Conservation (phyloP, 23 red algal species). For the Gracilariopsis chorda region DNA sequence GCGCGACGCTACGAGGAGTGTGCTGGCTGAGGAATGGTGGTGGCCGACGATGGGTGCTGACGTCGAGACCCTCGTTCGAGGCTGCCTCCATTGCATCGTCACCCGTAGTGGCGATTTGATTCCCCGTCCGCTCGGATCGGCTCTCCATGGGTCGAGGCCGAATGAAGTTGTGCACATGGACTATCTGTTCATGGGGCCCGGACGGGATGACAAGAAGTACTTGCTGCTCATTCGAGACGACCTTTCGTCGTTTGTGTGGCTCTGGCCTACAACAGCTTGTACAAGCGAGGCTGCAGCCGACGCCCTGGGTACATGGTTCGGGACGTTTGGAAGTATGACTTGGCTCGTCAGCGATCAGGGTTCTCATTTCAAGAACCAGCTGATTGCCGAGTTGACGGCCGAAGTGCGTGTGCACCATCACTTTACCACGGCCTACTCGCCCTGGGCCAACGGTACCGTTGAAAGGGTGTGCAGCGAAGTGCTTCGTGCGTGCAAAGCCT, state of each 20-base stretch:
- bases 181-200: slow-evolving; percentile 22
- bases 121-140: neutral
- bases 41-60: too few relatives aligned
- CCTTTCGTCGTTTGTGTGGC: neutral
- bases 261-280: too few relatives aligned
- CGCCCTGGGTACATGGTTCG: too few relatives aligned
- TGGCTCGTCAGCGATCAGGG: neutral
- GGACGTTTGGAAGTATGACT: too few relatives aligned
- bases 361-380: neutral
- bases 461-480: too few relatives aligned
- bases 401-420: neutral
- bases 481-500: too few relatives aligned
- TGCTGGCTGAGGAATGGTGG: too few relatives aligned
- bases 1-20: too few relatives aligned
- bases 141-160: neutral
- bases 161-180: slow-evolving; percentile 58
- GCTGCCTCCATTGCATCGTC: slow-evolving; percentile 22
- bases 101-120: neutral
- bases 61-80: too few relatives aligned
- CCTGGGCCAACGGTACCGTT: too few relatives aligned
- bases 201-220: neutral
- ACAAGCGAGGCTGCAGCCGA: too few relatives aligned
- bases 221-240: neutral
- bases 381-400: neutral
- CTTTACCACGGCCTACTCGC: neutral